phyloP scores from a whole-genome alignment of 2,329 filamentous ascomycete species.

The Arachnomyces sp. region DNA sequence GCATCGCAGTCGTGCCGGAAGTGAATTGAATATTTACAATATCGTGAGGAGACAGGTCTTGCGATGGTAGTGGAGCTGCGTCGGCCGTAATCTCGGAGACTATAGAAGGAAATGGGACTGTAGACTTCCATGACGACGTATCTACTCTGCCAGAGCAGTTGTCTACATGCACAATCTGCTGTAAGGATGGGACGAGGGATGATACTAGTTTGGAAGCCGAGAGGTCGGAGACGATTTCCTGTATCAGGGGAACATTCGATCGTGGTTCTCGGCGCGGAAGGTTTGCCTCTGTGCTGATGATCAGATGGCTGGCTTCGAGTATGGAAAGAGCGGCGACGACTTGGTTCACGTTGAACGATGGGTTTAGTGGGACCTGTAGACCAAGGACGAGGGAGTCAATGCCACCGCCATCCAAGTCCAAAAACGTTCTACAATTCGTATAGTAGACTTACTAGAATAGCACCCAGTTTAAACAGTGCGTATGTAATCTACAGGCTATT shows the following conservation, averaged over 20 bases:
- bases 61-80: constrained; percentile 36
- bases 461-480: constrained; percentile 89
- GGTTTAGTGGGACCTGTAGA: constrained; percentile 72
- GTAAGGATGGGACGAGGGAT: constrained; percentile 59
- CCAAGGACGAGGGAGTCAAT: constrained; percentile 7
- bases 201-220: constrained; percentile 41
- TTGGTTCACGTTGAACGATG: constrained; percentile 74
- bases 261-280: constrained; percentile 58
- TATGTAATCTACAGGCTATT: constrained; percentile 53
- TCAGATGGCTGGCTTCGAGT: constrained; percentile 62
- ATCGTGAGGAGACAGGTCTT: constrained; percentile 53
- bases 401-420: neutral
- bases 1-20: constrained; percentile 81
- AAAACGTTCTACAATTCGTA: neutral
- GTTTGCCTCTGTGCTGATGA: constrained; percentile 84
- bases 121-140: constrained; percentile 32
- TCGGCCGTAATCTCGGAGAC: constrained; percentile 36
- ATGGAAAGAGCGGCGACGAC: constrained; percentile 71
- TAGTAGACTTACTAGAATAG: constrained; percentile 56
- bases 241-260: constrained; percentile 52
- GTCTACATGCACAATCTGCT: constrained; percentile 67
- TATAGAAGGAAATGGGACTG: constrained; percentile 43
- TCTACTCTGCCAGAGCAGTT: constrained; percentile 58
- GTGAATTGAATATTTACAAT: constrained; percentile 96
- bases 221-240: constrained; percentile 46